Evolutionary conservation across 2,329 filamentous ascomycete genomes (phyloP), one percentile per base, ranked within the genome.

Genomic region (Beauveria asiatica): DNA sequence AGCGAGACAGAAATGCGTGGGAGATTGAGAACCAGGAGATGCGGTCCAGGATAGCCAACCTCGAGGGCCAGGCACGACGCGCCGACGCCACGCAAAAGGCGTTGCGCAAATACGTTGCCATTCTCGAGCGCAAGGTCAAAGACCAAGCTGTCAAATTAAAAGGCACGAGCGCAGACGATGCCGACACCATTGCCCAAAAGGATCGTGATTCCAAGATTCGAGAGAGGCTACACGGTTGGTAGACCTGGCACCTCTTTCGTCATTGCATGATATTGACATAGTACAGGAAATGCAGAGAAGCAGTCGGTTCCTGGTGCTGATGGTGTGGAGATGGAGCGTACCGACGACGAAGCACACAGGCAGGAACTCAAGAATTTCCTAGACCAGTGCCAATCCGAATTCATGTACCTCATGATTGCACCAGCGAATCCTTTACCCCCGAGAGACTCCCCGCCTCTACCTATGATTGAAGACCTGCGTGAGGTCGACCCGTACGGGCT

Each of bases 1-100:
- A 99, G 76, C 89, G 94, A 75, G 94, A 97, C 72, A 86, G 94
- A 68, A 99, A 99, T 76, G 88, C 92, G 42, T 99, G 94, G 94
- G 94, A 99, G 75, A 99, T 99, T 72, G 94, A 99, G 76, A 88
- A 92, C 71, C 94, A 96, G 69, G 94, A 99, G 78, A 97, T 99
- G 94, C 96, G 96, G 79, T 92, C 90, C 66, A 87, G 95, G 70
- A 97, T 99, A 76, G 93, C 93, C 56, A 89, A 90, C 69, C 84
- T 97, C 65, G 94, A 99, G 75, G 94, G 94, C 59, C 90, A 96
- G 66, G 84, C 88, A 37, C 83, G 92, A 65, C 90, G 93, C 66
- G 88, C 90, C 55, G 94, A 96, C 74, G 88, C 90, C 63, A 85
- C 92, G 61, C 92, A 96, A 68, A 92, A 92, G 74, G 90, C 92